Conservation (phyloP, 192 early-diverging fungal genomes). For the Gonapodya prolifera region DNA sequence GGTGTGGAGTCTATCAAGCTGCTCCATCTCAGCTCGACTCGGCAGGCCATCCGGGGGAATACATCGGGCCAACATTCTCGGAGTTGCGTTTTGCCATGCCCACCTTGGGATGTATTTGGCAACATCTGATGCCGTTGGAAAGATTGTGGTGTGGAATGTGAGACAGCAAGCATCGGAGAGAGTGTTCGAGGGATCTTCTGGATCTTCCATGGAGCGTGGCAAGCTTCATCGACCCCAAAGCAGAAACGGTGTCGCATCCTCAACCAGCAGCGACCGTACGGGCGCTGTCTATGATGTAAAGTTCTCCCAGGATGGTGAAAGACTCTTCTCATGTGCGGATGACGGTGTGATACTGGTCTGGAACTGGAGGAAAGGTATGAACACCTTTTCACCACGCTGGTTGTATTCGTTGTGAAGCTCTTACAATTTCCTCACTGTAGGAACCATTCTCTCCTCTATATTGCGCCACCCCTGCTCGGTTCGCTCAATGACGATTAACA, state of each 20-base stretch:
- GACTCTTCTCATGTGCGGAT: constrained; percentile 26
- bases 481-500: constrained; percentile 11
- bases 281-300: constrained; percentile 30
- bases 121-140: constrained; percentile 26
- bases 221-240: constrained; percentile 3
- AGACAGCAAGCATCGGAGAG: constrained; percentile 27
- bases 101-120: constrained; percentile 19
- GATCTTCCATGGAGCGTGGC: background rate
- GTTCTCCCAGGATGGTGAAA: constrained; percentile 27
- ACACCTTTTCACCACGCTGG: background rate
- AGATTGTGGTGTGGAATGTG: constrained; percentile 39
- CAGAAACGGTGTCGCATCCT: background rate
- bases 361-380: constrained; percentile 36
- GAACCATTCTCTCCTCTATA: background rate
- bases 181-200: constrained; percentile 5
- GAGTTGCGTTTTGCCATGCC: background rate
- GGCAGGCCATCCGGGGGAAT: constrained; percentile 30
- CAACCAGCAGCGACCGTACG: constrained; percentile 12
- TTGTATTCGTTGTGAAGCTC: constrained; percentile 3
- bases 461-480: background rate
- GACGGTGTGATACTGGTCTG: constrained; percentile 36
- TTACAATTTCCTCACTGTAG: background rate
- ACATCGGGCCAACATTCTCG: constrained; percentile 19
- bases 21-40: constrained; percentile 18
- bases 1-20: constrained; percentile 18